A percentile compares a stretch with the other conserved stretches of the same genome.
Conservation (phyloP, 2,329 filamentous ascomycete species). For the Aspergillus pseudoglaucus region DNA sequence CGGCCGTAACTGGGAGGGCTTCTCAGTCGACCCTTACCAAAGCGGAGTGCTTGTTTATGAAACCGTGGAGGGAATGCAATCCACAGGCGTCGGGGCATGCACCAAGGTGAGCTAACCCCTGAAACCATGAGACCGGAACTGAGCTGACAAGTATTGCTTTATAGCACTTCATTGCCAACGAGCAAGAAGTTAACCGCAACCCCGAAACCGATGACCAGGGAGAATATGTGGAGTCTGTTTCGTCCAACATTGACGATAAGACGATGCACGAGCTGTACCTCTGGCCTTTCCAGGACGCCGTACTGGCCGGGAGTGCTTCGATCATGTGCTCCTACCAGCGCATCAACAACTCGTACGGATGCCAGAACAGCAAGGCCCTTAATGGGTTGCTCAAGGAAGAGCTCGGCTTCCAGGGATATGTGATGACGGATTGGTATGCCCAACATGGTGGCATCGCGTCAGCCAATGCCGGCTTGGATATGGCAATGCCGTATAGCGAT, state of each 20-base stretch:
- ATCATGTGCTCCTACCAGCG: constrained; percentile 58
- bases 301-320: constrained; percentile 51
- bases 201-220: constrained; percentile 6
- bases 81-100: constrained; percentile 36
- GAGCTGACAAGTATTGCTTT: not conserved
- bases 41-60: constrained; percentile 38
- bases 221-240: constrained; percentile 37
- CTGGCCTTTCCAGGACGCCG: constrained; percentile 59
- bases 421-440: constrained; percentile 73
- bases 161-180: constrained; percentile 55
- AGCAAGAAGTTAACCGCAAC: constrained; percentile 46
- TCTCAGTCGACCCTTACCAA: constrained; percentile 45
- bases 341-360: constrained; percentile 72
- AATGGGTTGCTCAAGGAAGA: constrained; percentile 74
- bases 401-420: constrained; percentile 66
- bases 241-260: constrained; percentile 59
- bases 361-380: constrained; percentile 70
- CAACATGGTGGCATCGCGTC: constrained; percentile 50
- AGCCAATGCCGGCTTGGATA: constrained; percentile 20
- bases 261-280: constrained; percentile 61
- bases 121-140: not conserved
- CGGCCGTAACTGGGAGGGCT: constrained; percentile 46
- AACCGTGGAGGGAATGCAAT: constrained; percentile 42
- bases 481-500: constrained; percentile 15
- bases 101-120: constrained; percentile 15